Conservation (phyloP, 768 basidiomycete species). For the Grammothele lineata region DNA sequence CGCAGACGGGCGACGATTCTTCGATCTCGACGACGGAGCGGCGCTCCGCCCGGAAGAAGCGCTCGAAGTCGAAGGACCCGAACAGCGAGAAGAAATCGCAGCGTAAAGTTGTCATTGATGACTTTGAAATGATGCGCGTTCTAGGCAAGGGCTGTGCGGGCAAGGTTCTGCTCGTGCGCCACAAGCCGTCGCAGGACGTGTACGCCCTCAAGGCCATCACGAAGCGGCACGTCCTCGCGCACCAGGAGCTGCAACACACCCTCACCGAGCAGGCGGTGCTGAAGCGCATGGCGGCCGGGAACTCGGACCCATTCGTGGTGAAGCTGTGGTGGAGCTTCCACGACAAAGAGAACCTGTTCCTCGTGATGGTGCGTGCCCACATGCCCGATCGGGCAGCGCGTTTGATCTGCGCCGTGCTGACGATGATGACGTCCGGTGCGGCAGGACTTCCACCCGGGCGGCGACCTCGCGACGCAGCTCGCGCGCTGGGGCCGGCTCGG, state of each 20-base stretch:
- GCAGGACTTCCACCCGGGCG: constrained; percentile 92
- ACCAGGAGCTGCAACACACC: constrained; percentile 95
- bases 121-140: constrained; percentile 97
- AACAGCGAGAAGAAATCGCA: constrained; percentile 48
- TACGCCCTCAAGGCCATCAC: constrained; percentile 98
- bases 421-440: not conserved
- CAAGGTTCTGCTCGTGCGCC: constrained; percentile 88
- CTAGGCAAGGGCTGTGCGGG: constrained; percentile 97
- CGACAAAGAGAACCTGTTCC: constrained; percentile 94
- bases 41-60: constrained; percentile 48
- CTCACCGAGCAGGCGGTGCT: constrained; percentile 94
- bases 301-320: constrained; percentile 90
- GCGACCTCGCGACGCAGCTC: constrained; percentile 96
- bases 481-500: constrained; percentile 94
- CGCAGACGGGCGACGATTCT: constrained; percentile 52
- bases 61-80: constrained; percentile 45
- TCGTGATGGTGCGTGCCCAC: constrained; percentile 90
- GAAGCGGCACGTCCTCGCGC: constrained; percentile 93
- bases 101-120: constrained; percentile 76
- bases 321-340: constrained; percentile 98
- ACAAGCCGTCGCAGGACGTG: constrained; percentile 65
- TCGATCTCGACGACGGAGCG: constrained; percentile 56
- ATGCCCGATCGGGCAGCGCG: too few species aligned
- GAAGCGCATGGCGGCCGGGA: constrained; percentile 87
- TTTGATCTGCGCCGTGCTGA: not conserved